Evolutionary conservation across 306 rosid genomes (phyloP), one percentile per base, ranked within the genome.

Genomic region (Vachellia pachyceras): DNA sequence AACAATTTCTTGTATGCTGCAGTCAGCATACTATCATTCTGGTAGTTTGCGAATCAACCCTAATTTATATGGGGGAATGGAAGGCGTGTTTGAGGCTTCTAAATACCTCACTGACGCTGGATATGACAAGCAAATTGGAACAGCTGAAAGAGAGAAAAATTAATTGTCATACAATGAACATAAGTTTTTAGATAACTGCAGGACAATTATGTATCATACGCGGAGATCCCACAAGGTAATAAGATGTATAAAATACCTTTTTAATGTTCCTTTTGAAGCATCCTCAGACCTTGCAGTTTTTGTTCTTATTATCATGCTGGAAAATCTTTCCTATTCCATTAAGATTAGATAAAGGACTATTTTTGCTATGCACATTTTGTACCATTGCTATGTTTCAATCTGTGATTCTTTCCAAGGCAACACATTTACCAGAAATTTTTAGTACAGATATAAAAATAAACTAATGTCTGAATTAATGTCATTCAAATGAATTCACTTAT

Each of bases 41-140:
- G 99, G 99, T 75, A 98, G 99, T 69, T 93, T 98, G 99, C 94
- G 99, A 47, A 88, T 96, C 83, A 96, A 96, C 83, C 99, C 99
- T 35, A 96, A 96, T 86, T 84, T 96, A 73, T 96, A 96, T 10
- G n/a, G 99, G 93, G 91, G 99, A 93, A 86, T 98, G 99, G 74
- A 96, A 96, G 81, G 99, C 93, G 81, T 96, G 99, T 71, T 98
- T 96, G 76, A 96, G 99, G 88, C 99, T 96, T 86, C 86, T 96
- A 75, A 96, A 96, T 85, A 96, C 99, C 67, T 93, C 84, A 96
- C 93, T 64, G 99, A 96, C 87, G 99, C 99, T 85, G 98, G 99
- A 61, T 96, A 96, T 49, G 99, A 96, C 80, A 96, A 90, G 91
- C 99, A 96, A 87, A 3, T 91, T 86, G 99, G 99, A 71, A 93